Percentiles rank a stretch among this genome's conserved stretches.
These are phyloP conservation scores for Medicago lupulina DNA, from an alignment of 306 rosid species.

Conservation along the genomic window DNA sequence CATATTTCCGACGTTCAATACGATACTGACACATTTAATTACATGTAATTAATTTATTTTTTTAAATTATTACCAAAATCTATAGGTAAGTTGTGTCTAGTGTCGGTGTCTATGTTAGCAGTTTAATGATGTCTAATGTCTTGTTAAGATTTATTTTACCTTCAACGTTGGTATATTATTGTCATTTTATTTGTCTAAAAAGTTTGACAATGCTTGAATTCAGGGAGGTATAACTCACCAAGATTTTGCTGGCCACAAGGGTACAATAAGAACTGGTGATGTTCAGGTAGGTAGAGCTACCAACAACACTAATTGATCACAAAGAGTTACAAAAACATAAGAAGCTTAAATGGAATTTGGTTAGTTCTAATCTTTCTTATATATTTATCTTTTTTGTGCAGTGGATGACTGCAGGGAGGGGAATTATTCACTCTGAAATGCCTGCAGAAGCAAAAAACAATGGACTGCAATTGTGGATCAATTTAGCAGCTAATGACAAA, in stretches of 20 bases:
- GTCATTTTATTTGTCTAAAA: not conserved
- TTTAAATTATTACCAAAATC: too few relatives aligned
- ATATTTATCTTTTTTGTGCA: conserved; percentile 37
- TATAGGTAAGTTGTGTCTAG: not conserved
- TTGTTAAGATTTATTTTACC: not conserved
- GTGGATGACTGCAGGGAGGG: conserved; percentile 99
- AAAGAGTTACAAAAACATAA: not conserved
- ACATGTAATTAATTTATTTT: too few relatives aligned
- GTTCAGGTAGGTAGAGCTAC: conserved; percentile 65
- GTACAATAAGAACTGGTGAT: conserved; percentile 83
- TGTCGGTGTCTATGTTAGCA: not conserved
- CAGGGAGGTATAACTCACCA: conserved; percentile 95
- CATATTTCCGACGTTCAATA: too few relatives aligned
- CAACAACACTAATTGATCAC: not conserved
- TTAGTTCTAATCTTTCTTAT: not conserved
- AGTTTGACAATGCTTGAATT: conserved; percentile 7
- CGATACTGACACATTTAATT: too few relatives aligned
- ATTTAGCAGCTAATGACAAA: conserved; percentile 73
- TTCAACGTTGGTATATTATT: not conserved
- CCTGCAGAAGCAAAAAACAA: conserved; percentile 78
- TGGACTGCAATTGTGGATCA: conserved; percentile 96
- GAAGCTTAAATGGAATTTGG: not conserved
- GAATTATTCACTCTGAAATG: conserved; percentile 97
- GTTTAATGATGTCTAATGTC: not conserved
- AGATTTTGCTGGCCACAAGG: conserved; percentile 96